Evolutionary conservation across 2,329 filamentous ascomycete species (phyloP), one percentile per base, ranked within the genome.

Genomic region (Septoria linicola): DNA sequence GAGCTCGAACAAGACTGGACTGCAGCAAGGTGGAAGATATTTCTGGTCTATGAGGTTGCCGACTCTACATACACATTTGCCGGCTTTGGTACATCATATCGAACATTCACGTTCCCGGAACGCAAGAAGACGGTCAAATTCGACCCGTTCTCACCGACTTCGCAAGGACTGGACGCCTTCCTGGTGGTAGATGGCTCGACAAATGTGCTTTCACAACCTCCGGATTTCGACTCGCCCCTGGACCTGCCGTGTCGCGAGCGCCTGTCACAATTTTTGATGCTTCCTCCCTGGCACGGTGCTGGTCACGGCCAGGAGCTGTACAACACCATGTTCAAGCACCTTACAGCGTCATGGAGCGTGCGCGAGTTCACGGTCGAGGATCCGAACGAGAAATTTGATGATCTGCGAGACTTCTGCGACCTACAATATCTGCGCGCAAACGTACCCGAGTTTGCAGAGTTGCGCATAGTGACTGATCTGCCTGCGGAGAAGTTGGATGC

Each of bases 331-430:
- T 92, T 89, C 65, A 72, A 79, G 6, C 87, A 88, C 58, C 77
- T 87, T 51, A 76, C 81, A 27, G 80, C 87, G 50, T 69, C 80
- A 0, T 25, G 53, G 4, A 83, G 85, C 54, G 86, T 90, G 6
- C 77, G 83, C 48, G 92, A 97, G 67, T 80, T 99, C 63, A 95
- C 91, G 0, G 85, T 99, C 4, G 93, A 99, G 72, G 92, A 97
- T 55, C 95, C 93, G 0, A 97, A 88, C 64, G 88, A 92, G 66
- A 82, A 80, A 1, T 95, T 95, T 61, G 88, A 93, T 64, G 82
- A 89, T 53, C 75, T 95, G 62, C 81, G 89, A 59, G 88, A 93
- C 65, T 75, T 85, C 44, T 84, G 82, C 61, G 89, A 95, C 63
- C 73, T 92, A 25, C 73, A 76, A 3, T 83, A 82, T 59, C 75